Base-by-base conservation (phyloP, 1,139 yeast species). In the Groenewaldozyma sp. region DNA sequence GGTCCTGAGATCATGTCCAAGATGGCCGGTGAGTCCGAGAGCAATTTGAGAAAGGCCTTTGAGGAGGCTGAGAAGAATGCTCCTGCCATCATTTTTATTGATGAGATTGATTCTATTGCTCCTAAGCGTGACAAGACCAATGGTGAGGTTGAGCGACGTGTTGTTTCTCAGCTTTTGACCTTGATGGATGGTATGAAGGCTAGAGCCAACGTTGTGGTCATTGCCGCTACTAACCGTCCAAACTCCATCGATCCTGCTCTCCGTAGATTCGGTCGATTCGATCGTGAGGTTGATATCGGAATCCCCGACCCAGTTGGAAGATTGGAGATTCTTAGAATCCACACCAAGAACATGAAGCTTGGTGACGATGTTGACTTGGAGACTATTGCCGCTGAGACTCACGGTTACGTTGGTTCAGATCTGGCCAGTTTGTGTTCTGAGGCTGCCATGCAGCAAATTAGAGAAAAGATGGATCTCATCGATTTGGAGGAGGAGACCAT, bases 1-100 rank as follows among this genome's bases (percentile, higher is more conserved):
- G 99, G 98, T 64, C 99, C 99, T n/a, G 98, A 91, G 68, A 94
- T 91, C 60, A 91, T 91, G 98, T 87, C 97, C 42, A 91, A 91
- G 69, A 91, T 91, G 99, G 98, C 99, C 36, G 99, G 99, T 70
- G 99, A 91, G 67, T 86, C 96, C 18, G 99, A 91, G 69, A 83
- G 95, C 33, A 91, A 91, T 59, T 73, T 91, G 64, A 80, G 99
- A 70, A 88, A 88, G 68, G 98, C 98, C 3, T 91, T 91, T 56
- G 99, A 91, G 66, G 98, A 91, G 68, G 98, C 99, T 39, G 98
- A 91, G 68, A 91, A 91, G 71, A 87, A 93, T 63, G 91, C 97
- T 14, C 98, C 98, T 22, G 78, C 98, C 7, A 91, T 91, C 58
- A 91, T 91, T 52, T 93, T 91, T 68, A 91, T 91, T 58, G 99